Evolutionary conservation across 805 yeast genomes (phyloP).

Genomic region (Starmera amethionina): DNA sequence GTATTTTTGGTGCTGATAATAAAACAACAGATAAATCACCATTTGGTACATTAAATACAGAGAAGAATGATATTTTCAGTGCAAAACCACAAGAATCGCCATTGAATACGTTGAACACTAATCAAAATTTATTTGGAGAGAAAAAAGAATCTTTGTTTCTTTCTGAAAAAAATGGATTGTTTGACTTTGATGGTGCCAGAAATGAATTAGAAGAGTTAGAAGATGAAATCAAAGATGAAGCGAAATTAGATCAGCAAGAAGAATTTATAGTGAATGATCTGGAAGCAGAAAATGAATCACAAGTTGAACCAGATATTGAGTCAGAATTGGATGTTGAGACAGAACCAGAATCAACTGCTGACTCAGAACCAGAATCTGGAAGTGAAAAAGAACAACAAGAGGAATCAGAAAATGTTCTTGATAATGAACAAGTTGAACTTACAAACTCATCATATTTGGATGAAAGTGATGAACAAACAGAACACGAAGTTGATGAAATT

Average conservation of each 20-base stretch:
- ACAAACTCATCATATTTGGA: neutral
- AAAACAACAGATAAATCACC: neutral
- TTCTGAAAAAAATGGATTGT: too few species aligned
- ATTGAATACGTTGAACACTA: too few species aligned
- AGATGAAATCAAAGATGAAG: neutral
- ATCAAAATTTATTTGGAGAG: neutral
- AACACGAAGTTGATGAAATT: neutral
- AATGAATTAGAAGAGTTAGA: neutral
- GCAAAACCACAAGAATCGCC: neutral
- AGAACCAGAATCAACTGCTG: constrained; percentile 1
- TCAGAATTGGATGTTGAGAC: neutral
- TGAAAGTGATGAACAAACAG: neutral
- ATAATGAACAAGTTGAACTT: neutral
- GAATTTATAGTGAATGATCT: neutral
- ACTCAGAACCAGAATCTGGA: neutral
- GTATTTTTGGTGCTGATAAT: neutral
- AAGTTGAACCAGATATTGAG: neutral
- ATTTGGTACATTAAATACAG: neutral
- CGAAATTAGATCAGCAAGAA: neutral
- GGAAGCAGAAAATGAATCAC: neutral
- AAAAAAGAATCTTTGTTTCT: too few species aligned
- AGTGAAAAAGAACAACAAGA: constrained; percentile 1
- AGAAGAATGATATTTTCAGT: neutral
- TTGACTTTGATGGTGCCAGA: too few species aligned
- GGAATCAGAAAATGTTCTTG: neutral